Evolutionary conservation across 2,329 filamentous ascomycete genomes (phyloP).

Genomic region (Fusarium praegraminearum): DNA sequence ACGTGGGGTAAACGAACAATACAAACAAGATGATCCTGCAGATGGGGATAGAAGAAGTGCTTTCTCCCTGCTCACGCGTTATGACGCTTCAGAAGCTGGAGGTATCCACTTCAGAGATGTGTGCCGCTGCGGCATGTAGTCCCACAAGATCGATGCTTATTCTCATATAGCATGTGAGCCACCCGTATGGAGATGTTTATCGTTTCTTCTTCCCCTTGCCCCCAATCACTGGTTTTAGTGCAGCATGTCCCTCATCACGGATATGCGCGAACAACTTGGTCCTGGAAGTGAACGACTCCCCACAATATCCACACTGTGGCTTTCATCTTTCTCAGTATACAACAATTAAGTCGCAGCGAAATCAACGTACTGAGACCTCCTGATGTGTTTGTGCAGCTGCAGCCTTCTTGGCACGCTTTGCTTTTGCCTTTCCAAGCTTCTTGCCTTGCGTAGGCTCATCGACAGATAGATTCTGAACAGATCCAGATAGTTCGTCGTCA

Average conservation of each 20-base stretch:
- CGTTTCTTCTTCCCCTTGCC: constrained; percentile 55
- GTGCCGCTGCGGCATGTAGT: constrained; percentile 65
- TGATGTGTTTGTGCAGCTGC: constrained; percentile 54
- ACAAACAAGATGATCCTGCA: too few relatives aligned
- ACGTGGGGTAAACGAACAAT: too few relatives aligned
- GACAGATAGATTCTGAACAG: constrained; percentile 45
- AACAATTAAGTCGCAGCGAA: background rate
- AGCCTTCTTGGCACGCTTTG: constrained; percentile 63
- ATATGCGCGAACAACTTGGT: constrained; percentile 81
- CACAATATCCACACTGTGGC: constrained; percentile 61
- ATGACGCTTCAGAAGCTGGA: too few relatives aligned
- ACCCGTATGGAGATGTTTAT: constrained; percentile 26
- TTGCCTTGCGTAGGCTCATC: constrained; percentile 47
- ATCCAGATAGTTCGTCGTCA: constrained; percentile 25
- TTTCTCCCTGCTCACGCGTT: too few relatives aligned
- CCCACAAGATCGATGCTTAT: constrained; percentile 76
- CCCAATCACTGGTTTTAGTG: constrained; percentile 49
- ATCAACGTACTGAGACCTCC: constrained; percentile 52
- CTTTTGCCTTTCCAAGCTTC: constrained; percentile 64
- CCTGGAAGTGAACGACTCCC: constrained; percentile 67
- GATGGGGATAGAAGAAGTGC: too few relatives aligned
- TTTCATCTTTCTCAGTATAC: constrained; percentile 33
- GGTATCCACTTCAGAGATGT: too few relatives aligned
- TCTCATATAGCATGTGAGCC: background rate
- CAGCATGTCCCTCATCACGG: constrained; percentile 73